Evolutionary conservation across 768 basidiomycete genomes (phyloP).

Genomic region (Amyloporia xantha): DNA sequence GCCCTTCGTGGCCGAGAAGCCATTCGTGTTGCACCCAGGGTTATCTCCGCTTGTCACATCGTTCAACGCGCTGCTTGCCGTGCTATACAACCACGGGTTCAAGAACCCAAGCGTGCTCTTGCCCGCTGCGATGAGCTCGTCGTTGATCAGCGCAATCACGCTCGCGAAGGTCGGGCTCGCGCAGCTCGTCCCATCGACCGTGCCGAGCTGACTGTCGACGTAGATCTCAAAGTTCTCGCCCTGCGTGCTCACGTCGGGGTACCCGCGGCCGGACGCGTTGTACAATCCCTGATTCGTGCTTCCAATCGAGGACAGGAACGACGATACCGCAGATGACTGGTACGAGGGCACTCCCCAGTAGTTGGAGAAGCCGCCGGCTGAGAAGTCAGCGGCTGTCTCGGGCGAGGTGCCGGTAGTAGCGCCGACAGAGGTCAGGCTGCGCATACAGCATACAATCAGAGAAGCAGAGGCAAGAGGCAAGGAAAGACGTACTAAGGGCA

Average conservation of each 20-base stretch:
- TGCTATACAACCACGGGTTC: conserved; percentile 24
- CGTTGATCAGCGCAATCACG: conserved; percentile 49
- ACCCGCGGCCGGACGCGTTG: conserved; percentile 31
- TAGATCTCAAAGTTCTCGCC: conserved; percentile 40
- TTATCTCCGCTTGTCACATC: conserved; percentile 21
- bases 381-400: conserved; percentile 21
- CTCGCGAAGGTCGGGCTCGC: conserved; percentile 56
- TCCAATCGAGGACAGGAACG: conserved; percentile 13
- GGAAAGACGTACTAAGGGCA: conserved; percentile 31
- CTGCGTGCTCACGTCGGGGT: conserved; percentile 64
- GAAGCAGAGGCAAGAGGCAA: not conserved
- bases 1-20: conserved; percentile 26
- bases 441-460: not conserved
- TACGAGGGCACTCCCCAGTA: conserved; percentile 20
- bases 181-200: conserved; percentile 54
- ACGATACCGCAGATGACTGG: conserved; percentile 16
- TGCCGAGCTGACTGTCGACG: conserved; percentile 9
- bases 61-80: conserved; percentile 24
- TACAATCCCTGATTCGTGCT: conserved; percentile 15
- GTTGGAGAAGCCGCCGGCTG: too few relatives aligned
- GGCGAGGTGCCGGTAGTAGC: conserved; percentile 19
- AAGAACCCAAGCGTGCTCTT: conserved; percentile 29
- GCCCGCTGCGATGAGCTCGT: too few relatives aligned
- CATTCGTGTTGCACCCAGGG: conserved; percentile 29
- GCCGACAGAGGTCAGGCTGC: conserved; percentile 22